Percentiles rank a stretch among this genome's conserved stretches.
These are phyloP conservation scores for Ophioceras dolichostomum DNA, from an alignment of 2,329 filamentous ascomycete genomes.

Conservation along the genomic window DNA sequence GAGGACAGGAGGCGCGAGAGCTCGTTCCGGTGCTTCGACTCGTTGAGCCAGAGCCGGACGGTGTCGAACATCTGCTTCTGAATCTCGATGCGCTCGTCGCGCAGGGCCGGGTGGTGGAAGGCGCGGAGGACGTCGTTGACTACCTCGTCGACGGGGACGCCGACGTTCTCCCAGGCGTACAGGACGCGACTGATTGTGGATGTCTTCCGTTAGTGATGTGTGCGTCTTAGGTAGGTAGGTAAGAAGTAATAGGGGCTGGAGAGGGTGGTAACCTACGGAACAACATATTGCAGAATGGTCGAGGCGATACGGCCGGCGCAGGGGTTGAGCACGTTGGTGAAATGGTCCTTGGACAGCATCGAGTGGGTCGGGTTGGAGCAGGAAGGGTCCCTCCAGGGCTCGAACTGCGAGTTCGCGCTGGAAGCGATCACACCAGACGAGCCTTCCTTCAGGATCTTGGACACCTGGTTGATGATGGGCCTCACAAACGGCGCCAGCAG, in stretches of 20 bases:
- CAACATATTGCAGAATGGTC: conserved; percentile 72
- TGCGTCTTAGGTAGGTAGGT: not conserved
- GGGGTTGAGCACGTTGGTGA: conserved; percentile 47
- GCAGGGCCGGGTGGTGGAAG: conserved; percentile 83
- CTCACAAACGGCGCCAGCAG: conserved; percentile 84
- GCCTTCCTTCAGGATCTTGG: conserved; percentile 72
- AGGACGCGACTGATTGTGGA: conserved; percentile 58
- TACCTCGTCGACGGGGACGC: conserved; percentile 72
- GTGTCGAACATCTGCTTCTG: conserved; percentile 83
- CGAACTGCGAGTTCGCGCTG: conserved; percentile 62
- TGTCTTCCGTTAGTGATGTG: too few relatives aligned
- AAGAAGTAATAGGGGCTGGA: not conserved
- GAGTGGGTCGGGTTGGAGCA: conserved; percentile 58
- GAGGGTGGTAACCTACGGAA: conserved; percentile 44
- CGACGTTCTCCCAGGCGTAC: conserved; percentile 85
- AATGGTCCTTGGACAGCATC: conserved; percentile 4
- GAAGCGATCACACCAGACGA: conserved; percentile 59
- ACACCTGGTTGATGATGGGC: conserved; percentile 80
- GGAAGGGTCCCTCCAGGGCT: conserved; percentile 64
- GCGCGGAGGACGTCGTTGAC: conserved; percentile 67
- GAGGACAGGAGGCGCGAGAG: conserved; percentile 70
- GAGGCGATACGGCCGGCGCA: conserved; percentile 63
- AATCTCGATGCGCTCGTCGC: conserved; percentile 63
- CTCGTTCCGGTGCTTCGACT: conserved; percentile 51
- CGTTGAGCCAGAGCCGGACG: conserved; percentile 69